Conservation (phyloP, 2,329 filamentous ascomycete genomes). For the Colletotrichum falcatum region DNA sequence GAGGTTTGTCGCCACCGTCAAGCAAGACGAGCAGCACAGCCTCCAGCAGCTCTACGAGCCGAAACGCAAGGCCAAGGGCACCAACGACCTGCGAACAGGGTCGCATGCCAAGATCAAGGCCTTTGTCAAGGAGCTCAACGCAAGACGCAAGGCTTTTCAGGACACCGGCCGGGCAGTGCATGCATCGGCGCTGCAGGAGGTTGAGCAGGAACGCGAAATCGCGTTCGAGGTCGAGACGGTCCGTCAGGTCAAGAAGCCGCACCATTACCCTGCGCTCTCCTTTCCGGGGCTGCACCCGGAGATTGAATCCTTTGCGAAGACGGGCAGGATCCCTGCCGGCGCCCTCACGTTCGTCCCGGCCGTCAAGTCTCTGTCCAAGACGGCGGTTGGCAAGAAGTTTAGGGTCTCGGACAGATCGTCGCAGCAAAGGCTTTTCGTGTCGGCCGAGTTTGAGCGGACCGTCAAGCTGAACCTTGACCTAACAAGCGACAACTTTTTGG, state of each 20-base stretch:
- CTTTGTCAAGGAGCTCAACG: slow-evolving; percentile 50
- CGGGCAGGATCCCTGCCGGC: slow-evolving; percentile 55
- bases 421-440: slow-evolving; percentile 51
- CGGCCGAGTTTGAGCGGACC: slow-evolving; percentile 61
- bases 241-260: slow-evolving; percentile 63
- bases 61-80: slow-evolving; percentile 34
- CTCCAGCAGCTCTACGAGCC: slow-evolving; percentile 68
- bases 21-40: slow-evolving; percentile 66
- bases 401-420: slow-evolving; percentile 41
- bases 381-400: slow-evolving; percentile 51
- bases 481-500: slow-evolving; percentile 51
- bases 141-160: slow-evolving; percentile 46
- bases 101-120: slow-evolving; percentile 42
- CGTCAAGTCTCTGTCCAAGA: slow-evolving; percentile 55
- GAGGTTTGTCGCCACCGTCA: slow-evolving; percentile 55
- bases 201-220: slow-evolving; percentile 69
- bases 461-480: slow-evolving; percentile 49
- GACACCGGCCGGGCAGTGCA: slow-evolving; percentile 57
- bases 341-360: slow-evolving; percentile 54
- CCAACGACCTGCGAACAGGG: slow-evolving; percentile 43
- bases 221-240: slow-evolving; percentile 69
- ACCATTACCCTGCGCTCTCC: slow-evolving; percentile 52
- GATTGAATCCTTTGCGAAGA: slow-evolving; percentile 58
- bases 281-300: slow-evolving; percentile 62
- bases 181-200: slow-evolving; percentile 68